Evolutionary conservation across 208 protist species (phyloP).

Genomic region (Wallacemonas sp.): DNA sequence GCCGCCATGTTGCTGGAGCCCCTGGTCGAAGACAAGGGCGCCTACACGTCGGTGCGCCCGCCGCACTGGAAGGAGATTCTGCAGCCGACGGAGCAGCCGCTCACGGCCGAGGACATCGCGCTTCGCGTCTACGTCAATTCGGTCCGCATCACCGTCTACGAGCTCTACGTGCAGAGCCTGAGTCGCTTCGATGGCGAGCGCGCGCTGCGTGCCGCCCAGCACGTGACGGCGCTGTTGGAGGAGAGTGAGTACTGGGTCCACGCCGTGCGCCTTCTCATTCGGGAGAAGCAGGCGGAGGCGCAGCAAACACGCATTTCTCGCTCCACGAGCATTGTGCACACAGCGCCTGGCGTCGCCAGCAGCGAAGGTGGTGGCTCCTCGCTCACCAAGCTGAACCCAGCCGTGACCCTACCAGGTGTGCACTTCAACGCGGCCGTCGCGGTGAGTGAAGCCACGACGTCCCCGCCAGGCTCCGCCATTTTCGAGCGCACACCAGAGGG

Average conservation of each 20-base stretch:
- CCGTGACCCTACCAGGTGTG: too few species aligned
- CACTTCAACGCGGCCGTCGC: too few species aligned
- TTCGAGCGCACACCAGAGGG: too few species aligned
- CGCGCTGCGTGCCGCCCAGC: conserved; percentile 48
- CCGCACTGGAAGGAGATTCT: conserved; percentile 74
- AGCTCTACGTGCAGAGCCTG: conserved; percentile 80
- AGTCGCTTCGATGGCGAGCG: conserved; percentile 76
- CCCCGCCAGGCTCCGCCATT: too few species aligned
- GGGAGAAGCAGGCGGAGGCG: neutral
- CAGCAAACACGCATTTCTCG: conserved; percentile 5
- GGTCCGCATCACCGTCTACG: conserved; percentile 73
- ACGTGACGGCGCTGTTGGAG: conserved; percentile 36
- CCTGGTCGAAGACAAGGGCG: conserved; percentile 80
- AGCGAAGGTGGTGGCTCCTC: neutral
- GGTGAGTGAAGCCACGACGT: too few species aligned
- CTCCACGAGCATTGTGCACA: conserved; percentile 5
- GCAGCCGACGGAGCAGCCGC: conserved; percentile 39
- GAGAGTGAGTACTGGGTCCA: conserved; percentile 65
- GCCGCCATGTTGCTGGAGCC: conserved; percentile 83
- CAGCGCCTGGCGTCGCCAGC: neutral
- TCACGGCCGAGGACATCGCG: conserved; percentile 67
- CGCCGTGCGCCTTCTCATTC: conserved; percentile 19
- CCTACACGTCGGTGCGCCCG: conserved; percentile 64
- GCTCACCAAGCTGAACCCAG: neutral
- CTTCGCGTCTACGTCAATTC: conserved; percentile 66